Evolutionary conservation across 495 filamentous ascomycete genomes (phyloP).

Genomic region (Aspergillus campestris): DNA sequence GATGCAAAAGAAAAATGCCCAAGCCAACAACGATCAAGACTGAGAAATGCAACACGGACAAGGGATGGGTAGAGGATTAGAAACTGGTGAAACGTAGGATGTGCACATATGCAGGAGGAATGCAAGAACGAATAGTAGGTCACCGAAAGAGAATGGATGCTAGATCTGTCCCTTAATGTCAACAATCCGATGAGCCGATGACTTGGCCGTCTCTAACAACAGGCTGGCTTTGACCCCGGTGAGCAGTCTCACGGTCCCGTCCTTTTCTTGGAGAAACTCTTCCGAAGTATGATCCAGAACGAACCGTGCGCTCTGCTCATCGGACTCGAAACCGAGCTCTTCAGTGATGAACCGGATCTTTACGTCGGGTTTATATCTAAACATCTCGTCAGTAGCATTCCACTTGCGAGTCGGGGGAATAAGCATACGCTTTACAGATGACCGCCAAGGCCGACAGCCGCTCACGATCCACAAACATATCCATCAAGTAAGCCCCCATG

Average conservation of each 20-base stretch:
- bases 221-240: constrained; percentile 59
- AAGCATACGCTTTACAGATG: constrained; percentile 91
- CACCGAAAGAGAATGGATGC: constrained; percentile 12
- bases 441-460: constrained; percentile 79
- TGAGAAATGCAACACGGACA: too few species aligned
- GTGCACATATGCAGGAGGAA: too few species aligned
- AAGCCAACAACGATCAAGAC: too few species aligned
- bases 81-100: too few species aligned
- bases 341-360: constrained; percentile 86
- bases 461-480: constrained; percentile 95
- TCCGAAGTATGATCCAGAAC: constrained; percentile 68
- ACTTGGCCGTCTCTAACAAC: constrained; percentile 65
- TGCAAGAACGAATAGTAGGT: too few species aligned
- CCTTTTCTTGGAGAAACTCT: constrained; percentile 68
- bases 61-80: too few species aligned
- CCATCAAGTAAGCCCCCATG: constrained; percentile 97
- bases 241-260: constrained; percentile 63
- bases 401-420: neutral
- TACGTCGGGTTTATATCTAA: constrained; percentile 83
- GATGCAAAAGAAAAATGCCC: too few species aligned
- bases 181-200: constrained; percentile 69
- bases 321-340: constrained; percentile 90
- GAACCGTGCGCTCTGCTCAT: constrained; percentile 83
- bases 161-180: constrained; percentile 97
- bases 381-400: constrained; percentile 23